Evolutionary conservation across 176 grass and related monocot genomes (phyloP).

Genomic region (Triticum monococcum): DNA sequence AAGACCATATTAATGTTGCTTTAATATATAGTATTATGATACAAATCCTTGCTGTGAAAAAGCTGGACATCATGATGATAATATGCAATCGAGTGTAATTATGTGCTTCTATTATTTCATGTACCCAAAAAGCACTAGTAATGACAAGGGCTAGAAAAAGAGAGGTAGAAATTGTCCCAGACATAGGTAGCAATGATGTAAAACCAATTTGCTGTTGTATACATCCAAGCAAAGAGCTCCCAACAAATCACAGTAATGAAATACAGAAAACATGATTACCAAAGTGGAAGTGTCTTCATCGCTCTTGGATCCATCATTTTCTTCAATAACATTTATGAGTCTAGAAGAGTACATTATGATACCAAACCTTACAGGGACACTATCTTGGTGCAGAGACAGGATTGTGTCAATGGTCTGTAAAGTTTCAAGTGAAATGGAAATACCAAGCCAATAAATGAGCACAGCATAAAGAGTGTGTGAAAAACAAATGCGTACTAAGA

Average conservation of each 20-base stretch:
- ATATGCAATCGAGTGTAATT: not conserved
- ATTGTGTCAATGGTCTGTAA: constrained; percentile 83
- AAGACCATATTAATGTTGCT: not conserved
- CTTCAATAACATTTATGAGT: constrained; percentile 59
- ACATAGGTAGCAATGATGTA: constrained; percentile 1
- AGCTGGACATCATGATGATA: not conserved
- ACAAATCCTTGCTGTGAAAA: not conserved
- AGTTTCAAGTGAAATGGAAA: constrained; percentile 43
- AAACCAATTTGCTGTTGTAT: constrained; percentile 19
- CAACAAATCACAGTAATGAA: constrained; percentile 27
- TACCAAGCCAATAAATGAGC: constrained; percentile 30
- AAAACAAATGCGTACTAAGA: not conserved
- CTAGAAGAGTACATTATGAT: constrained; percentile 88
- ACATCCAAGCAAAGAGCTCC: constrained; percentile 29
- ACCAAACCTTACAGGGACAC: constrained; percentile 84
- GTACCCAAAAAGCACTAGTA: constrained; percentile 14
- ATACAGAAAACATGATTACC: constrained; percentile 51
- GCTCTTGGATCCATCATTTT: constrained; percentile 56
- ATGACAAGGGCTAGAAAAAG: not conserved
- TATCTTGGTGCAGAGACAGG: constrained; percentile 82
- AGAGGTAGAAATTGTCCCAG: not conserved
- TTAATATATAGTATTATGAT: not conserved
- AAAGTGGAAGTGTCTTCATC: constrained; percentile 67
- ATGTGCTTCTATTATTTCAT: not conserved
- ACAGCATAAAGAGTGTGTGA: constrained; percentile 27